A percentile compares a stretch with the other conserved stretches of the same genome.
phyloP scores from a whole-genome alignment of 148 eudicot genomes.

The Pouteria glomerata region DNA sequence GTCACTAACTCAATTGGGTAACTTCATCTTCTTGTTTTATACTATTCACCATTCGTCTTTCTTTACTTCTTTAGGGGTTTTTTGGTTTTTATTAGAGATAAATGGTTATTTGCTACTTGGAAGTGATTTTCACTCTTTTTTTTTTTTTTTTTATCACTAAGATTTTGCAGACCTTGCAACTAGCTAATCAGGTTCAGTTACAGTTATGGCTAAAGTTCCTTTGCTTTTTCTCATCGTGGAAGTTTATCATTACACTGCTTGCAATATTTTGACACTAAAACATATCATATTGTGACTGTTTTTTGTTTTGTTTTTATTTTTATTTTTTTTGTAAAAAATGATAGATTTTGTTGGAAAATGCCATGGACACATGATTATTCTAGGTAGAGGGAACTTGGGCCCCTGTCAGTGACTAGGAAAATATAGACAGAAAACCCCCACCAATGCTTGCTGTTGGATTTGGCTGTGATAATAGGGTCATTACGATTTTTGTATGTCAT shows the following conservation, averaged over 20 bases:
- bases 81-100: not conserved
- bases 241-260: too few species aligned
- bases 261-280: too few species aligned
- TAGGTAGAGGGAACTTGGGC: not conserved
- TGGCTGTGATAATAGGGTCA: not conserved
- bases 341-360: too few species aligned
- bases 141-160: not conserved
- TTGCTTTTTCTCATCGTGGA: not conserved
- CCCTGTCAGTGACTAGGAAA: not conserved
- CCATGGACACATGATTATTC: not conserved
- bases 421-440: not conserved
- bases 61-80: not conserved
- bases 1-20: constrained; percentile 6
- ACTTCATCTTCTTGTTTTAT: not conserved
- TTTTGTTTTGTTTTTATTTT: too few species aligned
- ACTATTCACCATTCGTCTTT: not conserved
- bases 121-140: not conserved
- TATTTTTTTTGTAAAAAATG: too few species aligned
- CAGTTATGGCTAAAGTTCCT: not conserved
- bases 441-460: not conserved
- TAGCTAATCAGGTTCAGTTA: not conserved
- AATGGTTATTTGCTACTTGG: not conserved
- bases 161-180: too few species aligned
- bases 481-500: not conserved
- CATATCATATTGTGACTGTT: too few species aligned